Evolutionary conservation across 805 yeast genomes (phyloP).

Genomic region (Hermanozyma aechmeae): DNA sequence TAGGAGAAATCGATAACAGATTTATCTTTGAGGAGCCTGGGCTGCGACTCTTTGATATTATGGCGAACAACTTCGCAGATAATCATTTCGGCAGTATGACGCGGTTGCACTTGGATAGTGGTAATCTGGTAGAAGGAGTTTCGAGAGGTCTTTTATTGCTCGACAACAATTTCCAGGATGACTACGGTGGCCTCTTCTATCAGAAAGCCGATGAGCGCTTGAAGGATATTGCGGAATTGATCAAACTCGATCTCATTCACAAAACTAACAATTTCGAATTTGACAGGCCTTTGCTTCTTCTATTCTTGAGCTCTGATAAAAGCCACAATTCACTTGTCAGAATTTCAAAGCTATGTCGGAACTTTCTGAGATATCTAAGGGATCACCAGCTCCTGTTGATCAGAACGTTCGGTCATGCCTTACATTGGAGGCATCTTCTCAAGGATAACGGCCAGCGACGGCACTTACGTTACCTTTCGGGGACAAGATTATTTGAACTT

Average conservation of each 20-base stretch:
- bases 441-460: conserved; percentile 10
- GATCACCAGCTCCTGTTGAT: conserved; percentile 33
- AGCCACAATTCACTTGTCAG: conserved; percentile 37
- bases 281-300: conserved; percentile 39
- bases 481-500: conserved; percentile 30
- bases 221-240: conserved; percentile 24
- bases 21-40: conserved; percentile 16
- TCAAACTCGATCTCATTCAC: conserved; percentile 29
- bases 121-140: conserved; percentile 21
- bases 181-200: conserved; percentile 18
- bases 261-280: conserved; percentile 33
- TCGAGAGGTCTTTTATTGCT: conserved; percentile 19
- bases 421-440: conserved; percentile 20
- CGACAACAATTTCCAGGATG: conserved; percentile 11
- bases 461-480: conserved; percentile 19
- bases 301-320: conserved; percentile 39
- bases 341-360: conserved; percentile 37
- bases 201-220: conserved; percentile 20
- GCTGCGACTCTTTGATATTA: conserved; percentile 29
- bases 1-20: conserved; percentile 2
- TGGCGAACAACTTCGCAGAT: conserved; percentile 36
- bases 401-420: conserved; percentile 25
- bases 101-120: conserved; percentile 20
- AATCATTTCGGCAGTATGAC: conserved; percentile 40
- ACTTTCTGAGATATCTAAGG: conserved; percentile 30